phyloP scores from a whole-genome alignment of 805 yeast species.

The Wilhelminamyces savonicus region DNA sequence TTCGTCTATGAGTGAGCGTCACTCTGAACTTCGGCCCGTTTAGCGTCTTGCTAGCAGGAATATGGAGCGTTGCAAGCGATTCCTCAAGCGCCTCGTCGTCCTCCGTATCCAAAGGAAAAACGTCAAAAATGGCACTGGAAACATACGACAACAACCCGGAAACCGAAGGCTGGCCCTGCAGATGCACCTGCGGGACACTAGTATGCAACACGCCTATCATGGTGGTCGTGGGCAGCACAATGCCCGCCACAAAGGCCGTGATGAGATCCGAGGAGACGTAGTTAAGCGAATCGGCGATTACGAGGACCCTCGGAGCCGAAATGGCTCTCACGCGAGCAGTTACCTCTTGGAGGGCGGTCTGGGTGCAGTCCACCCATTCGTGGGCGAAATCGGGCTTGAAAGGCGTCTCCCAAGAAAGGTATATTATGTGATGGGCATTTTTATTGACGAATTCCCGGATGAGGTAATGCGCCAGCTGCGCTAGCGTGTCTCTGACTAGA shows the following conservation, averaged over 20 bases:
- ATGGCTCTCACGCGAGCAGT: conserved; percentile 8
- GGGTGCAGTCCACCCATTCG: conserved; percentile 42
- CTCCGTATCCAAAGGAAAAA: conserved; percentile 37
- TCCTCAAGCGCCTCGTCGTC: conserved; percentile 47
- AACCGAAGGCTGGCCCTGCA: conserved; percentile 46
- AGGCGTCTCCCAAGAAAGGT: conserved; percentile 64
- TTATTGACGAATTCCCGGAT: conserved; percentile 52
- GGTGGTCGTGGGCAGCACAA: conserved; percentile 29
- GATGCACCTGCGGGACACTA: conserved; percentile 33
- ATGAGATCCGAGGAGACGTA: conserved; percentile 42
- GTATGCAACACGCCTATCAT: conserved; percentile 33
- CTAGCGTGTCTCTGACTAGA: conserved; percentile 60
- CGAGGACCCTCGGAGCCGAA: conserved; percentile 22
- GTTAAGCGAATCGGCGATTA: conserved; percentile 67
- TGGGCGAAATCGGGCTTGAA: conserved; percentile 45
- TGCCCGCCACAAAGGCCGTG: conserved; percentile 42
- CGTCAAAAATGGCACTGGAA: conserved; percentile 67
- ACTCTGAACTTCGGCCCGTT: conserved; percentile 45
- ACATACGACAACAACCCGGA: conserved; percentile 54
- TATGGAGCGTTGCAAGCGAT: conserved; percentile 29
- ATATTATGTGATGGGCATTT: conserved; percentile 36
- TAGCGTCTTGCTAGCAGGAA: conserved; percentile 40
- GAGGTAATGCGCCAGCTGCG: conserved; percentile 58
- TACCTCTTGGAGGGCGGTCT: conserved; percentile 10
- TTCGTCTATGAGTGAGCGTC: conserved; percentile 62